Evolutionary conservation across 106 monocot species (phyloP), one percentile per base, ranked within the genome.

Genomic region (Acorus gramineus): DNA sequence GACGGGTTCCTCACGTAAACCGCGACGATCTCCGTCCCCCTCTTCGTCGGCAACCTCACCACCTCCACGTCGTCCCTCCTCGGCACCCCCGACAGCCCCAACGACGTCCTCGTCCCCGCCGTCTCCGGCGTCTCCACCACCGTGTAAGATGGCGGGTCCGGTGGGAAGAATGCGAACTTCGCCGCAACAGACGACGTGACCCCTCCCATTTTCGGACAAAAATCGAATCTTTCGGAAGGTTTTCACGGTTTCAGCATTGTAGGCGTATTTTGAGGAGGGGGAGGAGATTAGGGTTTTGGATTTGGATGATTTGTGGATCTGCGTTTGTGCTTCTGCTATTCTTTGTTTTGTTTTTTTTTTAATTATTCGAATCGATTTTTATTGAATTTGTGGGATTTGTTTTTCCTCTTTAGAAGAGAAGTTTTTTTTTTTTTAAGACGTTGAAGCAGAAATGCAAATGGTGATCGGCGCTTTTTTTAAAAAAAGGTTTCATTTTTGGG

Each of bases 101-200:
- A 47, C 77, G 66, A 50, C 61, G 82, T 77, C 28, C 8, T 53
- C 45, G 63, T 61, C 73, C 9, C 78, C 14, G 68, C 73, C 42
- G 11, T 28, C 28, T 28, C 28, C 28, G 28, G 28, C 28, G 28
- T 28, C 28, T 28, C 69, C 68, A 57, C 77, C 56, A 87, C 66
- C 3, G 53, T 42, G 73, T 92, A 92, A 46, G 84, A 69, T 55
- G 87, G 77, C 51, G 87, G 87, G 57, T 66, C 71, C 14, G 92
- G 92, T 48, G 92, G 87, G 75, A 80, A 82, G 72, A 92, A 92
- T 53, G 87, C 92, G 69, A 92, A 74, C 70, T 79, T 86, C n/a
- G 92, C 81, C 64, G 87, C 92, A 79, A 87, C 68, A 3, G 74
- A 59, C 48, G 92, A 92, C 60, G 84, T 70, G 65, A 87, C 77